Evolutionary conservation across 2,329 filamentous ascomycete species (phyloP), one percentile per base, ranked within the genome.

Genomic region (Penicillium sp.): DNA sequence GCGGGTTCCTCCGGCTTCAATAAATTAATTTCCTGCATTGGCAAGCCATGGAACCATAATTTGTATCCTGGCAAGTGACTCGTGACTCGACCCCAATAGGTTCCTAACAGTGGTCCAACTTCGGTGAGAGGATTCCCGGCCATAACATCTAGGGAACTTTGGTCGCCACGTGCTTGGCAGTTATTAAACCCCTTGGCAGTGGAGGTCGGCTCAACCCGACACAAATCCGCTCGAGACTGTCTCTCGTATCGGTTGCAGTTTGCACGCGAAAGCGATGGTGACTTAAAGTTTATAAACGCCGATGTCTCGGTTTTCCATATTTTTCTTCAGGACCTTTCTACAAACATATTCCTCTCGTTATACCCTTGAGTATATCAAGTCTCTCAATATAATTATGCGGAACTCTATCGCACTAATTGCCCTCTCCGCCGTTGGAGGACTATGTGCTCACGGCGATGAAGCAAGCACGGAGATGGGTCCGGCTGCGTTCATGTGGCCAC

Each of bases 401-500:
- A 27, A 13, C 38, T 53, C 55, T 43, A 29, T 25, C 37, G 10
- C 50, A 23, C 29, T 63, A 17, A 21, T 67, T 40, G 53, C 56
- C 21, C 42, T 62, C n/a, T 54, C 50, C 17, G 54, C 37, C 9
- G 31, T 25, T n/a, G 21, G 42, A 23, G 57, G 40, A 27, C 10
- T 35, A 27, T 51, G 29, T 23, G 59, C 58, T 21, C 45, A 47
- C 12, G 45, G 45, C 10, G 61, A 68, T 7, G 69, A 65, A 45
- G 61, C 63, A 15, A 52, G 27, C 27, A 47, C 65, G 40, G 64
- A 70, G 15, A 83, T 83, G 80, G 84, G 84, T 12, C 83, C 84
- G 8, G 83, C 83, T 21, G 82, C 81, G 10, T 85, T 87, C 67
- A 75, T 86, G 71, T 87, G 84, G 84, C 85, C 84, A 4, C 67